Base-by-base conservation (phyloP, 179 eudicot species). In the Silene coronaria region DNA sequence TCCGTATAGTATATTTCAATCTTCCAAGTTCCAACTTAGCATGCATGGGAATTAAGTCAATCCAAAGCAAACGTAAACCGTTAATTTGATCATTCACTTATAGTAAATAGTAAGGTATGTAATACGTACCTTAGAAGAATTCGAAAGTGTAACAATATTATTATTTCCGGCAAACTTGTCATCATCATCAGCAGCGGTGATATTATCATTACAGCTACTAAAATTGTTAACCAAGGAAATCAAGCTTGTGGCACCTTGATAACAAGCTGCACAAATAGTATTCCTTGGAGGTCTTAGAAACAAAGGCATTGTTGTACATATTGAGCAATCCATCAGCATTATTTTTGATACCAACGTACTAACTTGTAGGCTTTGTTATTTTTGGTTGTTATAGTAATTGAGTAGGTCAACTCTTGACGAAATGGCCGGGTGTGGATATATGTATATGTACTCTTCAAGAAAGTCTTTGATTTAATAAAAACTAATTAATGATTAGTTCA, bases 221-320 rank as follows among this genome's bases (percentile, higher is more conserved):
- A 13, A 57, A 30, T 83, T 89, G 83, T 81, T 89, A 26, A 92
- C 84, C 72, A 93, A 59, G 34, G 91, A 51, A 82, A 90, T 90
- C 65, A 94, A 80, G 76, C 77, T 86, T 71, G 90, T 80, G 23
- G 97, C 97, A 69, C 96, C 97, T 76, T 94, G 94, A 21, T 84
- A 94, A 74, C 98, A 94, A 24, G 92, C 89, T 70, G 84, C 88
- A 64, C 97, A 94, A 42, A 94, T 90, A 21, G 96, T 86, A 73
- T 94, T 94, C 76, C 98, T 88, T 11, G 96, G 97, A 11, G 97
- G 97, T 84, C 98, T 79, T 59, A 92, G 72, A 53, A 89, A 85
- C 61, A 82, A 89, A 3, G 98, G 97, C 91, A 94, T 87, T 1
- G 90, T 83, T 1, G 90, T 91, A 70, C 98, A 93, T 5, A 93